These are phyloP conservation scores for Leccinum aurantiacum DNA, from an alignment of 768 basidiomycete genomes.

Conservation along the genomic window DNA sequence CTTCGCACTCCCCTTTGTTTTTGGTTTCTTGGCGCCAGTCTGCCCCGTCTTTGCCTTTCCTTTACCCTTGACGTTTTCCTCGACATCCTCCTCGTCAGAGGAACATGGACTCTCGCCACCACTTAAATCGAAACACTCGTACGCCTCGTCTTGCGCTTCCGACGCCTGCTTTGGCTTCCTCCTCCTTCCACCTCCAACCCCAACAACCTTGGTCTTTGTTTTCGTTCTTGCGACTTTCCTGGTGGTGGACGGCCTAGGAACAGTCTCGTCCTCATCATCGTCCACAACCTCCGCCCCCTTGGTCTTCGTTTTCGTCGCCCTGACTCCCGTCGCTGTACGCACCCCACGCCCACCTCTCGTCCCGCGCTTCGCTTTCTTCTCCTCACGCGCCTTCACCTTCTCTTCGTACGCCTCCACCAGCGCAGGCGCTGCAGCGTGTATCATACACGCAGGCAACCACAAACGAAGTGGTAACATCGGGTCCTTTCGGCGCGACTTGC, in stretches of 20 bases:
- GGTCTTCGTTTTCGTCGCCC: background rate
- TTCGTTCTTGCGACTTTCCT: constrained; percentile 9
- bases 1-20: background rate
- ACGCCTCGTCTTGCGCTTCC: constrained; percentile 29
- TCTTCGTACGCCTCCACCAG: constrained; percentile 64
- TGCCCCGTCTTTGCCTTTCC: constrained; percentile 7
- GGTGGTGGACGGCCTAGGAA: constrained; percentile 3
- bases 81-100: constrained; percentile 10
- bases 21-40: background rate
- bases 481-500: constrained; percentile 27
- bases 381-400: constrained; percentile 50
- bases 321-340: background rate
- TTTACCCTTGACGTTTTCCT: constrained; percentile 6
- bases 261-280: background rate
- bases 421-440: constrained; percentile 62
- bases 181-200: constrained; percentile 9
- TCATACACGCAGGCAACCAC: constrained; percentile 85
- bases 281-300: background rate
- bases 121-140: constrained; percentile 27
- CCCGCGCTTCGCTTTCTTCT: constrained; percentile 35
- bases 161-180: constrained; percentile 23
- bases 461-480: constrained; percentile 60
- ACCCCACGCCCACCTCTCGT: constrained; percentile 19
- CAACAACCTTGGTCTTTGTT: constrained; percentile 6
- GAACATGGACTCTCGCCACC: constrained; percentile 24